Evolutionary conservation across 75 land plant species (phyloP).

Genomic region (Pinus tabuliformis): DNA sequence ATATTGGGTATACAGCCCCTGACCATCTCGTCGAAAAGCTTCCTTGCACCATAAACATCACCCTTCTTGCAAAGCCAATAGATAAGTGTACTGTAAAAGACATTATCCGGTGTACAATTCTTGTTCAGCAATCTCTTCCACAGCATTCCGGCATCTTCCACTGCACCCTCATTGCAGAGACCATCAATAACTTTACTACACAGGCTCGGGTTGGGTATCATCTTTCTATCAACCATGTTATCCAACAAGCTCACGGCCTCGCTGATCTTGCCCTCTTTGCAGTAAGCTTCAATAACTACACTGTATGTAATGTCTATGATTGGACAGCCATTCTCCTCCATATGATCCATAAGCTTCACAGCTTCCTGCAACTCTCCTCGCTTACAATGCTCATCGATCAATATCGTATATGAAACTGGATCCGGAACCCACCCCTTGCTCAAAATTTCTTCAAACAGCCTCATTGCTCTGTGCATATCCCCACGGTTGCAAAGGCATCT

Average conservation of each 20-base stretch:
- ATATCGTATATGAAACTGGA: slow-evolving; percentile 45
- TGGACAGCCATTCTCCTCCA: slow-evolving; percentile 52
- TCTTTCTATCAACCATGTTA: slow-evolving; percentile 57
- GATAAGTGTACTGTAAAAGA: slow-evolving; percentile 56
- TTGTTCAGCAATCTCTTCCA: slow-evolving; percentile 65
- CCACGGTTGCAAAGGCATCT: slow-evolving; percentile 30
- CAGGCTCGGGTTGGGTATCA: slow-evolving; percentile 36
- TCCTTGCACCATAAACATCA: slow-evolving; percentile 55
- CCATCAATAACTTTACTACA: slow-evolving; percentile 65
- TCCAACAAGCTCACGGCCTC: slow-evolving; percentile 52
- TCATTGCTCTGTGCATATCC: slow-evolving; percentile 40
- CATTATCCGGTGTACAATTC: slow-evolving; percentile 59
- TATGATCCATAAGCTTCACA: slow-evolving; percentile 55
- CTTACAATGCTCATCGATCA: slow-evolving; percentile 61
- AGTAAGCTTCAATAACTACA: slow-evolving; percentile 59
- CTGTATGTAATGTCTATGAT: slow-evolving; percentile 64
- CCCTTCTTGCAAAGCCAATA: slow-evolving; percentile 76
- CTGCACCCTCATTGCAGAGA: slow-evolving; percentile 62
- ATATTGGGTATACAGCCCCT: slow-evolving; percentile 55
- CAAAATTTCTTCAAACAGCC: slow-evolving; percentile 41
- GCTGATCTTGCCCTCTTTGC: slow-evolving; percentile 53
- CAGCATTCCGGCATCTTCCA: slow-evolving; percentile 58
- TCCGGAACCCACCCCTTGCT: slow-evolving; percentile 58
- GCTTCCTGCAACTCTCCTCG: slow-evolving; percentile 50
- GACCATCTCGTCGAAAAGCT: slow-evolving; percentile 57